A percentile compares a stretch with the other conserved stretches of the same genome.
These are phyloP conservation scores for Hortaea sp. DNA, from an alignment of 2,329 filamentous ascomycete genomes.

Conservation along the genomic window DNA sequence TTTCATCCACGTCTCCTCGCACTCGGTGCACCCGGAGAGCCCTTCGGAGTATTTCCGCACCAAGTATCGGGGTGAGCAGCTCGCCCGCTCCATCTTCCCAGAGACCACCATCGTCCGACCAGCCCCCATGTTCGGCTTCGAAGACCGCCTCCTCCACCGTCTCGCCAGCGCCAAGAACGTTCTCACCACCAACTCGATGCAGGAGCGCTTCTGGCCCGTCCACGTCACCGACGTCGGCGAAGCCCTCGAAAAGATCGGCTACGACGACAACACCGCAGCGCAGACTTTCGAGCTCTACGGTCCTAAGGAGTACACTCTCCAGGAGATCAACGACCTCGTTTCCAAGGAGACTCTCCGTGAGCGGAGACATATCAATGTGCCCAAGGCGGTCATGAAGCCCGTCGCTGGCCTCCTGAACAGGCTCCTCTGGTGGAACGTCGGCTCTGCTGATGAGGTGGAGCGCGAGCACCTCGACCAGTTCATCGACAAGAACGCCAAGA, in stretches of 20 bases:
- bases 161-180: constrained; percentile 72
- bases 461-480: constrained; percentile 86
- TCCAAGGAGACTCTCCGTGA: constrained; percentile 88
- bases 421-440: constrained; percentile 77
- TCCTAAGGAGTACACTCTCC: constrained; percentile 82
- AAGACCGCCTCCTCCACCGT: constrained; percentile 82
- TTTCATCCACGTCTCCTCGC: constrained; percentile 92
- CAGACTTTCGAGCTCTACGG: constrained; percentile 94
- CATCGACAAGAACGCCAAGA: constrained; percentile 87
- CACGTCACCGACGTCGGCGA: constrained; percentile 86
- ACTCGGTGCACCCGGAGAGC: constrained; percentile 75
- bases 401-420: constrained; percentile 66
- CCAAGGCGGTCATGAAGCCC: constrained; percentile 69
- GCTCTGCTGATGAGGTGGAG: constrained; percentile 78
- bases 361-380: constrained; percentile 82
- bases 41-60: constrained; percentile 82
- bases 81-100: constrained; percentile 81
- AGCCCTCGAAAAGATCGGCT: constrained; percentile 80
- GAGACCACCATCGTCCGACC: constrained; percentile 96
- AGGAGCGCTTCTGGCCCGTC: constrained; percentile 81
- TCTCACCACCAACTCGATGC: constrained; percentile 86
- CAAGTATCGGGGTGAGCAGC: constrained; percentile 75
- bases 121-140: constrained; percentile 86
- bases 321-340: constrained; percentile 76
- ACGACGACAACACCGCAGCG: constrained; percentile 79